These are phyloP conservation scores for Claviceps pusilla DNA, from an alignment of 2,329 filamentous ascomycete genomes.

Conservation along the genomic window DNA sequence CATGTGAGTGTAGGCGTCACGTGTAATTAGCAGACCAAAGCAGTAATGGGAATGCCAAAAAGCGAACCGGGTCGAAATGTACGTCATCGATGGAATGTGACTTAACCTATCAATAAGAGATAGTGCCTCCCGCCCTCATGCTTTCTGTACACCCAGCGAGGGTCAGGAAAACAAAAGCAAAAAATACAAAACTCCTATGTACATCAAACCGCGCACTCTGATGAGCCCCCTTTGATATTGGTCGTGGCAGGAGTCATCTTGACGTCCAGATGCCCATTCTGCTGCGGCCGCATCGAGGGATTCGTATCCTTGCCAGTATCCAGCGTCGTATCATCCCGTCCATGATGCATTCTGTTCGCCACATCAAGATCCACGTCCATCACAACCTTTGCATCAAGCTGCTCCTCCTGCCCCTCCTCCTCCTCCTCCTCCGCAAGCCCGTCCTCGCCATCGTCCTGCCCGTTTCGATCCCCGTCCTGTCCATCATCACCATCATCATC, in stretches of 20 bases:
- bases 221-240: conserved; percentile 5
- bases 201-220: conserved; percentile 20
- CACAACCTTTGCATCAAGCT: conserved; percentile 7
- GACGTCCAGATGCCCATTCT: conserved; percentile 7
- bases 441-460: neutral
- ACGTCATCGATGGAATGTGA: neutral
- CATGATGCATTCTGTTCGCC: conserved; percentile 4
- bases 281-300: conserved; percentile 3
- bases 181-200: conserved; percentile 7
- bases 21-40: neutral
- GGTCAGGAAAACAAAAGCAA: too few species aligned
- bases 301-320: conserved; percentile 5
- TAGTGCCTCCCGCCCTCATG: neutral
- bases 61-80: neutral
- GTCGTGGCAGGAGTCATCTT: conserved; percentile 13
- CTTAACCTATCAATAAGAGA: too few species aligned
- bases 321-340: neutral
- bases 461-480: neutral
- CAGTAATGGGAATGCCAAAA: neutral
- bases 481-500: neutral
- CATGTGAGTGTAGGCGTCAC: neutral
- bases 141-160: neutral
- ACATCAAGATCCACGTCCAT: conserved; percentile 10
- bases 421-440: neutral
- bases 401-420: conserved; percentile 1